Base-by-base conservation (phyloP, 129 eudicot genomes). In the Logfia minima region DNA sequence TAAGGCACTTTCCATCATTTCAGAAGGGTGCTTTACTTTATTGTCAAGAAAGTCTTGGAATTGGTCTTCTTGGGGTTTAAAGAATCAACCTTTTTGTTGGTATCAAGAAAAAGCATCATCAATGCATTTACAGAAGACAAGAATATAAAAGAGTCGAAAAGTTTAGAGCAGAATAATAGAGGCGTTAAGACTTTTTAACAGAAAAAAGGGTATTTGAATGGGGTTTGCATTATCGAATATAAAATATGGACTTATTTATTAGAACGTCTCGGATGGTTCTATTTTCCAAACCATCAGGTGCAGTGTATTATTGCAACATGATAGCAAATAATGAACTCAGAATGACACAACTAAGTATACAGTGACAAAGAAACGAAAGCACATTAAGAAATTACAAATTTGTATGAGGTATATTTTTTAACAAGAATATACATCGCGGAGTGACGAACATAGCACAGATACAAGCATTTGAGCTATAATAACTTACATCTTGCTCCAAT, bases 21-120 rank as follows among this genome's bases (percentile, higher is more conserved):
- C 24, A 68, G 75, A 85, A 72, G 87, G 89, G 81, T 89, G 77
- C 88, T 81, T 88, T 83, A 81, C 92, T 85, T 86, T 85, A 67
- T 77, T 81, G 86, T 70, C 86, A 84, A 85, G 80, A 72, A 56
- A 76, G 68, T 80, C 29, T 66, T 75, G 77, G 66, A 9, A 71
- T 79, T 66, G 75, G 68, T 78, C 56, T 76, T 76, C 24, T 37
- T 64, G 48, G 58, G 22, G 73, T 18, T 75, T 37, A 77, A 52
- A 82, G 77, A 79, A 77, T 72, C 78, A 80, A 77, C 55, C 71
- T 83, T 74, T 77, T 79, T 88, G 82, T 62, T 28, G 45, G 72
- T 37, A 72, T 79, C 80, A 74, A 59, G 79, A 41, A 59, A 75
- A 72, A 59, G 74, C 72, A 65, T 76, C 60, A 63, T 60, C 66